Evolutionary conservation across 352 stramenopile species (phyloP), one percentile per base, ranked within the genome.

Genomic region (Phytophthora meadii): DNA sequence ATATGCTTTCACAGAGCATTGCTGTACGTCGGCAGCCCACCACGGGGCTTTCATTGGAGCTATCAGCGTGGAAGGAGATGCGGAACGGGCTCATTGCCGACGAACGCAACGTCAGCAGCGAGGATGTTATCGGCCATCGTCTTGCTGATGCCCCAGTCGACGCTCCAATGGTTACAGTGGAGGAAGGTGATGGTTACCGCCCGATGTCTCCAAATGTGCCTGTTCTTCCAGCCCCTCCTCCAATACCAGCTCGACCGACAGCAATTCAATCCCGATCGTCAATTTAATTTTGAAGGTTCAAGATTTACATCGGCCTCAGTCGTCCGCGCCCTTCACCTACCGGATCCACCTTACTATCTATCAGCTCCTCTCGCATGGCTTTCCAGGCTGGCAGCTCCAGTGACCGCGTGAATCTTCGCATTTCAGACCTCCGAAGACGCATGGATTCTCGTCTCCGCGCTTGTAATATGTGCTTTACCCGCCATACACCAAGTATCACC

Each of bases 1-100:
- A 70, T 45, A 48, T 68, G 53, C 9, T 70, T 25, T 3, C 54
- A 17, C 47, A 76, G 45, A 50, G 65, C 14, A 71, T 66, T 40
- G 54, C 60, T 19, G 41, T 56, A 28, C 65, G 54, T 37, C 53
- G 69, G 30, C 30, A 52, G 15, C 54, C 70, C 19, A 74, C 64
- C 27, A 44, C 58, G 34, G 56, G 79, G n/a, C 30, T 81, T 48
- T 45, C 53, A n/a, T 63, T 89, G 7, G 77, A 84, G 32, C 59
- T 89, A 17, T 71, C 69, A 5, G 77, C 73, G 7, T 89, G 80
- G 80, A 87, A 89, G 59, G 74, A 74, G 22, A 82, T 86, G 73
- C 74, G 71, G 4, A 73, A 84, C 45, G 65, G 70, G 8, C 47
- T 89, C 11, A 89, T 89, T 39, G 60, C 68, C 49, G 69, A 79